Conservation (phyloP, 2,329 filamentous ascomycete species). For the Botrytis fabae region DNA sequence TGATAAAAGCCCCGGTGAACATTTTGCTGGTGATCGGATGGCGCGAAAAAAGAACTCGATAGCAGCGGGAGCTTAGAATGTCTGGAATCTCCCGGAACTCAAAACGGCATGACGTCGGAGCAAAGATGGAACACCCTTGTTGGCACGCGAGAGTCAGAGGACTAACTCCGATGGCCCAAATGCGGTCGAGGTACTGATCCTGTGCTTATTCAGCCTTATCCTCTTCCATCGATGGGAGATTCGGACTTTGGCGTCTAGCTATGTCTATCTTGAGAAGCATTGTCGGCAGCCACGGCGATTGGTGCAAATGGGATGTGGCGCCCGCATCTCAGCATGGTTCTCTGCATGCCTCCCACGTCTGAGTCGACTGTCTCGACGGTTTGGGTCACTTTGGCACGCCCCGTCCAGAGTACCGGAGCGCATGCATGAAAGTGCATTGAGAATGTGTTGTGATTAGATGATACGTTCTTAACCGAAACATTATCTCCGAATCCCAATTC, state of each 20-base stretch:
- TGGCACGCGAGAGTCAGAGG: not conserved
- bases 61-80: not conserved
- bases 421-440: not conserved
- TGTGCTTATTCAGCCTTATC: slow-evolving; percentile 3
- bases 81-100: slow-evolving; percentile 3
- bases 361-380: not conserved
- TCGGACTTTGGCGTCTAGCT: not conserved
- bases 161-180: slow-evolving; percentile 13
- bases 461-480: not conserved
- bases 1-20: not conserved
- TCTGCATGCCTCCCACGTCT: not conserved
- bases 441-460: not conserved
- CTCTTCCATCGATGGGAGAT: not conserved
- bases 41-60: slow-evolving; percentile 3
- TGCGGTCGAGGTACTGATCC: not conserved
- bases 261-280: not conserved
- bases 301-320: too few relatives aligned
- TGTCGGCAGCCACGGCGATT: not conserved
- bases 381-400: not conserved
- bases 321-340: not conserved
- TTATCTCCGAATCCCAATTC: not conserved
- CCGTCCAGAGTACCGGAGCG: not conserved
- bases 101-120: slow-evolving; percentile 3
- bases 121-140: slow-evolving; percentile 2
- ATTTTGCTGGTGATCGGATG: not conserved